phyloP scores from a whole-genome alignment of 1,284 basidiomycete genomes.

The Naganishia albida region DNA sequence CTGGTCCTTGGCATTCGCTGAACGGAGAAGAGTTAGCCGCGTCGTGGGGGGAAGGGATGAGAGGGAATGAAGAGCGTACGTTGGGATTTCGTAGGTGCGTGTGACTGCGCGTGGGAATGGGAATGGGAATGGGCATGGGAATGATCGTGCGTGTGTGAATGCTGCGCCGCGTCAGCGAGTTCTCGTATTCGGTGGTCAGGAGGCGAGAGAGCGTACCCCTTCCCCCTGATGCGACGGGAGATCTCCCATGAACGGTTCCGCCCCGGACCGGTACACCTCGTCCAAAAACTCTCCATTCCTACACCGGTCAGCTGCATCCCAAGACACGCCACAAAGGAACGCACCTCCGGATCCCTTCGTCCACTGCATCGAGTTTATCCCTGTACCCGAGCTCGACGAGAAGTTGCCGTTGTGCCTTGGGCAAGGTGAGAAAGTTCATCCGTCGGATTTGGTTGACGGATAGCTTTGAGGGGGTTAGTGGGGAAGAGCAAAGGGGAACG shows the following conservation, averaged over 20 bases:
- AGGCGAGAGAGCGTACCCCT: not conserved
- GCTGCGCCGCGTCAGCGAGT: not conserved
- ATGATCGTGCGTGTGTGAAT: not conserved
- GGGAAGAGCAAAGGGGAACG: not conserved
- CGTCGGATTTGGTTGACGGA: slow-evolving; percentile 51
- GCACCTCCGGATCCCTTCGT: slow-evolving; percentile 53
- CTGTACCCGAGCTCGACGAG: slow-evolving; percentile 49
- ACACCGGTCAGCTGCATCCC: not conserved
- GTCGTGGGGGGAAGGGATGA: slow-evolving; percentile 16
- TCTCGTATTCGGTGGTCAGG: not conserved
- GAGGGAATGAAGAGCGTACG: slow-evolving; percentile 11
- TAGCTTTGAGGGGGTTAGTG: slow-evolving; percentile 39
- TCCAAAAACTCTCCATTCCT: slow-evolving; percentile 54
- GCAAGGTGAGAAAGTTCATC: slow-evolving; percentile 50
- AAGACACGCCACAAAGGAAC: slow-evolving; percentile 9
- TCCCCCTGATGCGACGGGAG: not conserved
- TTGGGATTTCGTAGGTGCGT: slow-evolving; percentile 30
- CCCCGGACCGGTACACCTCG: slow-evolving; percentile 38
- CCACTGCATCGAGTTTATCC: slow-evolving; percentile 54
- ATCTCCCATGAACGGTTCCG: slow-evolving; percentile 27
- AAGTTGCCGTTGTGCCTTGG: slow-evolving; percentile 43
- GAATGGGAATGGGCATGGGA: slow-evolving; percentile 32
- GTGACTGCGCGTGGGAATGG: slow-evolving; percentile 42
- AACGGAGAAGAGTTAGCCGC: too few relatives aligned
- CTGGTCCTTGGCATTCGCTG: too few relatives aligned